Percentiles rank a stretch among this genome's conserved stretches.
Conservation (phyloP, 345 rosid species). For the Hibiscus syriacus region DNA sequence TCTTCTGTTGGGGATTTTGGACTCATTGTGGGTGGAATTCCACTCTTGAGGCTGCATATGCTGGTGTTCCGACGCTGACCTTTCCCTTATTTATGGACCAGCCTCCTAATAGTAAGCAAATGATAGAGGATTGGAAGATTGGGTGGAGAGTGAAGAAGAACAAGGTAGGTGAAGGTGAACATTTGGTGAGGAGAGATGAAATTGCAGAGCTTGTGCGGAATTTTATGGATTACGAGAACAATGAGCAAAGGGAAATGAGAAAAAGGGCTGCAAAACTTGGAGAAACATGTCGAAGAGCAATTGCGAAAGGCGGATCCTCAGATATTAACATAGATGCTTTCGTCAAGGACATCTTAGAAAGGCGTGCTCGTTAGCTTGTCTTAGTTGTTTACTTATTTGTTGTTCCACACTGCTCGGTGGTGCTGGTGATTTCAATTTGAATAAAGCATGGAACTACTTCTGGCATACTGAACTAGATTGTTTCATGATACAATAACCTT, state of each 20-base stretch:
- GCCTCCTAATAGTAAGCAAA: constrained; percentile 19
- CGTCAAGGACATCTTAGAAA: constrained; percentile 7
- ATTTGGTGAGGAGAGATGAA: constrained; percentile 20
- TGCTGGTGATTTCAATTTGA: too few species aligned
- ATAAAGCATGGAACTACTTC: too few species aligned
- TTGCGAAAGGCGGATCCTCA: constrained; percentile 25
- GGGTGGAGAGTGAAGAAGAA: constrained; percentile 29
- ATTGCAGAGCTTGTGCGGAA: constrained; percentile 15
- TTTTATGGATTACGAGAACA: constrained; percentile 22
- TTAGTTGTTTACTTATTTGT: neutral
- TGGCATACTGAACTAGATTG: too few species aligned
- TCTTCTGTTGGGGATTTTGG: constrained; percentile 36
- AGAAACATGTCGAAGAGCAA: constrained; percentile 13
- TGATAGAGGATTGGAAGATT: constrained; percentile 32
- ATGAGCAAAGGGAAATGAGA: constrained; percentile 19
- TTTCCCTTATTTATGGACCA: constrained; percentile 30
- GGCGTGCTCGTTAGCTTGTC: neutral
- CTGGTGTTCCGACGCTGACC: constrained; percentile 36
- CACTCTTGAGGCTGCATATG: constrained; percentile 19
- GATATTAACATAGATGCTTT: constrained; percentile 8
- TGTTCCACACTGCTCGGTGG: too few species aligned
- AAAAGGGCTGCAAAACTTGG: constrained; percentile 10
- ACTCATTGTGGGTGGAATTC: constrained; percentile 39
- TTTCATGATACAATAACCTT: too few species aligned
- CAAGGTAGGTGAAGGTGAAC: neutral